phyloP scores from a whole-genome alignment of 208 protist genomes.

The Herpetomonas samuelpessoai region DNA sequence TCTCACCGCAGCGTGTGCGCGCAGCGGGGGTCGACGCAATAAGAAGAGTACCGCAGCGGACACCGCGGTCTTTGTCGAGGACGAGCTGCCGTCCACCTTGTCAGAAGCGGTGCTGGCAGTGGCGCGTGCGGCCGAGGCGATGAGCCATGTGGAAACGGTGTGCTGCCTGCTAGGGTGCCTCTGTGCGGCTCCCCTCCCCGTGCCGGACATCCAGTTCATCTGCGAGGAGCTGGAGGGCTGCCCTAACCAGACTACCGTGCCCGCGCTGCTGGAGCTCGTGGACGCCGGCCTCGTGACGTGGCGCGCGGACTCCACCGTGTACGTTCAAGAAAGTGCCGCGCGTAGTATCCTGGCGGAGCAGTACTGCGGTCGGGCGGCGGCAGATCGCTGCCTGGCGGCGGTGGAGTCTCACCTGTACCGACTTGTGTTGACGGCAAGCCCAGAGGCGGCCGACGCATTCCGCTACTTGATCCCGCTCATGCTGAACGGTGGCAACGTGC shows the following conservation, averaged over 20 bases:
- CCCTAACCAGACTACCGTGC: conserved; percentile 53
- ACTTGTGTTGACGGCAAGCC: conserved; percentile 62
- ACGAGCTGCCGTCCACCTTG: conserved; percentile 46
- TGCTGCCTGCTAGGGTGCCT: conserved; percentile 56
- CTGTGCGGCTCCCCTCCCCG: conserved; percentile 43
- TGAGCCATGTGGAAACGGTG: conserved; percentile 45
- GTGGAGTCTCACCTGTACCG: conserved; percentile 78
- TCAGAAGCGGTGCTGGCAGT: conserved; percentile 42
- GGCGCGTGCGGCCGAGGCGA: conserved; percentile 34
- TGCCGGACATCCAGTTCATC: conserved; percentile 67
- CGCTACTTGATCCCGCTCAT: conserved; percentile 58
- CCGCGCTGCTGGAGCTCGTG: conserved; percentile 53
- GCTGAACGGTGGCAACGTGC: conserved; percentile 71
- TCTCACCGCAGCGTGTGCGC: conserved; percentile 51
- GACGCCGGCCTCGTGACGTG: conserved; percentile 60
- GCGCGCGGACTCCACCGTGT: conserved; percentile 38
- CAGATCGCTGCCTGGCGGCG: conserved; percentile 59
- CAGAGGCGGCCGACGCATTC: conserved; percentile 62
- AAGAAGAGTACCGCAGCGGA: conserved; percentile 33
- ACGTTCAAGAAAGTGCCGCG: conserved; percentile 40
- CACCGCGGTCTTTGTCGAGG: conserved; percentile 37
- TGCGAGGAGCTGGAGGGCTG: conserved; percentile 78
- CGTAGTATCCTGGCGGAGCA: conserved; percentile 23
- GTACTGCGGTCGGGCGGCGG: conserved; percentile 15
- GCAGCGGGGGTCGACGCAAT: conserved; percentile 20